Evolutionary conservation across 1,284 basidiomycete genomes (phyloP).

Genomic region (Mycosarcoma mackinlayi): DNA sequence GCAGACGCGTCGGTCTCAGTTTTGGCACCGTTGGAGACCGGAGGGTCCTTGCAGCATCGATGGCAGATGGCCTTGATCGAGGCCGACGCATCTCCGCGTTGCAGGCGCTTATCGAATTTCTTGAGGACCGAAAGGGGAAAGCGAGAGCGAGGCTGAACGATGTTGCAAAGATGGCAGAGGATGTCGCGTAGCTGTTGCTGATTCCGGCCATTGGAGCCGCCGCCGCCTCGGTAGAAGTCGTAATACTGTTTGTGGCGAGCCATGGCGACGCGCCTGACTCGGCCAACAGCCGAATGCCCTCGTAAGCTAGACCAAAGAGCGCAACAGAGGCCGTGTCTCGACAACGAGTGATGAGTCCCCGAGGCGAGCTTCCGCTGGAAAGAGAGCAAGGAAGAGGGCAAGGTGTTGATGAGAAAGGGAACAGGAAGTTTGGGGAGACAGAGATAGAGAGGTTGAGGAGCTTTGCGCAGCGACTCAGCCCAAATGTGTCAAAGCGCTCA

Average conservation of each 20-base stretch:
- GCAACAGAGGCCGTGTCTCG: too few species aligned
- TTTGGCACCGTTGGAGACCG: too few species aligned
- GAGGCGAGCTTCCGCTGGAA: too few species aligned
- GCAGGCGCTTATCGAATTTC: conserved; percentile 4
- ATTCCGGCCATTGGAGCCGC: background rate
- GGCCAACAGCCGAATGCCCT: too few species aligned
- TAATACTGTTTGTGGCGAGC: background rate
- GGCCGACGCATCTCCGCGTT: background rate
- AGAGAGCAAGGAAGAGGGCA: too few species aligned
- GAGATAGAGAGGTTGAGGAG: too few species aligned
- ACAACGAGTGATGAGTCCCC: too few species aligned
- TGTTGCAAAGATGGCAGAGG: conserved; percentile 10
- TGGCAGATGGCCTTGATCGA: conserved; percentile 10
- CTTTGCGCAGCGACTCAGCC: background rate
- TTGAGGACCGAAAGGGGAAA: conserved; percentile 3
- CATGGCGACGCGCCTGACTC: conserved; percentile 39
- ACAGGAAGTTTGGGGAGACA: background rate
- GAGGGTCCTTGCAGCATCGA: conserved; percentile 9
- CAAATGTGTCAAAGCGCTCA: conserved; percentile 1
- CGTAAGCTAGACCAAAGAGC: too few species aligned
- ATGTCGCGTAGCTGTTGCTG: background rate
- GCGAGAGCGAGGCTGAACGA: background rate
- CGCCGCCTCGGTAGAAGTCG: background rate
- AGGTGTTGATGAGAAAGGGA: background rate
- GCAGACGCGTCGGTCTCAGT: too few species aligned